These are phyloP conservation scores for Pythium brassicae DNA, from an alignment of 352 stramenopile species.

Conservation along the genomic window DNA sequence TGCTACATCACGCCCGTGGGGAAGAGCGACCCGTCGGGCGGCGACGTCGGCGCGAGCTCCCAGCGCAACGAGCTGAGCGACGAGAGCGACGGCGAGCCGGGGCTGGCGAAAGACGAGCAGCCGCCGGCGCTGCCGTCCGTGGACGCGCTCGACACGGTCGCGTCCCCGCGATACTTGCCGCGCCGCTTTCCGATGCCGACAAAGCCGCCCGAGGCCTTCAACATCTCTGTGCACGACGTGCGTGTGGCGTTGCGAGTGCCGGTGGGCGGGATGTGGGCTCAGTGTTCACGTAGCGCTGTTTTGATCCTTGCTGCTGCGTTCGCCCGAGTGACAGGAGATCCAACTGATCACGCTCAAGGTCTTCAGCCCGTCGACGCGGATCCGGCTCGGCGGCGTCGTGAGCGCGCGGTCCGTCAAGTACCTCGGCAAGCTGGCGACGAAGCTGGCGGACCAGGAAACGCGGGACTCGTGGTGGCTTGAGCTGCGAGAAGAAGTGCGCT, in stretches of 20 bases:
- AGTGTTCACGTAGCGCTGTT: no score
- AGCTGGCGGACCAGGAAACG: slow-evolving; percentile 96
- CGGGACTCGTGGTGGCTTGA: slow-evolving; percentile 98
- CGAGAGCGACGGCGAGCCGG: slow-evolving; percentile 21
- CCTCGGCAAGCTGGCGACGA: slow-evolving; percentile 90
- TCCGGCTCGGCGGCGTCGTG: slow-evolving; percentile 81
- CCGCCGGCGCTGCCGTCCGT: slow-evolving; percentile 10
- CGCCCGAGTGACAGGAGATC: slow-evolving; percentile 68
- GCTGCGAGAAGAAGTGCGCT: slow-evolving; percentile 90
- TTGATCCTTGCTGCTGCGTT: not conserved
- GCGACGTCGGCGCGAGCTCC: slow-evolving; percentile 1
- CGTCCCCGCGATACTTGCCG: slow-evolving; percentile 48
- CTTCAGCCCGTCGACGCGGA: slow-evolving; percentile 80
- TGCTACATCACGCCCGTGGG: slow-evolving; percentile 73
- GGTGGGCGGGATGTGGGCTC: no score
- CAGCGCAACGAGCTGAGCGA: slow-evolving; percentile 29
- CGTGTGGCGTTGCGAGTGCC: slow-evolving; percentile 8
- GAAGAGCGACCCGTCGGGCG: slow-evolving; percentile 27
- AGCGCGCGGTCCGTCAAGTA: slow-evolving; percentile 88
- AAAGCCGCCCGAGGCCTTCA: slow-evolving; percentile 55
- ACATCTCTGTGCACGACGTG: slow-evolving; percentile 75
- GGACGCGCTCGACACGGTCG: slow-evolving; percentile 29
- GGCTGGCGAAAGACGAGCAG: slow-evolving; percentile 28
- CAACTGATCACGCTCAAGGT: slow-evolving; percentile 94
- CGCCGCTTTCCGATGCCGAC: slow-evolving; percentile 47